Percentiles rank a stretch among this genome's conserved stretches.
These are phyloP conservation scores for Mycena citricolor DNA, from an alignment of 1,284 basidiomycete species.

Conservation along the genomic window DNA sequence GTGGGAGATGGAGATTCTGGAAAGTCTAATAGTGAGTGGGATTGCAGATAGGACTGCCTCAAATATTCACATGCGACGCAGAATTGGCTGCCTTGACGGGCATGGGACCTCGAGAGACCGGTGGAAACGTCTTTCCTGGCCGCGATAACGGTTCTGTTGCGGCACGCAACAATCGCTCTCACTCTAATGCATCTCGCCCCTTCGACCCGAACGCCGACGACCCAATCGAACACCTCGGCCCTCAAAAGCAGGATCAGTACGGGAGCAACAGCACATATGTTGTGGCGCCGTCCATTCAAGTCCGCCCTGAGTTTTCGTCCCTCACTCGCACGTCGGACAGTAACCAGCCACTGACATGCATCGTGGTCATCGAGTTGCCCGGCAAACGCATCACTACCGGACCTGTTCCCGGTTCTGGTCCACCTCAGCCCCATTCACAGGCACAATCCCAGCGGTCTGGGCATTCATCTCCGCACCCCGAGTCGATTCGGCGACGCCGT, in stretches of 20 bases:
- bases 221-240: slow-evolving; percentile 62
- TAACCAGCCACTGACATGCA: slow-evolving; percentile 83
- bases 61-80: slow-evolving; percentile 32
- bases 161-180: slow-evolving; percentile 36
- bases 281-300: slow-evolving; percentile 85
- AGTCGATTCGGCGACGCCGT: slow-evolving; percentile 15
- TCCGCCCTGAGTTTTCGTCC: slow-evolving; percentile 84
- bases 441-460: slow-evolving; percentile 41
- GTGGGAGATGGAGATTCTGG: slow-evolving; percentile 75
- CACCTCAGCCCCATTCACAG: slow-evolving; percentile 44
- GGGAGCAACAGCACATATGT: too few relatives aligned
- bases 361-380: slow-evolving; percentile 87
- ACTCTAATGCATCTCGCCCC: slow-evolving; percentile 37
- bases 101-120: slow-evolving; percentile 64
- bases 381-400: slow-evolving; percentile 54
- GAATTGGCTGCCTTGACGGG: slow-evolving; percentile 89
- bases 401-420: slow-evolving; percentile 59
- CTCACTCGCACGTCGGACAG: slow-evolving; percentile 72
- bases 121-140: slow-evolving; percentile 61
- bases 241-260: too few relatives aligned
- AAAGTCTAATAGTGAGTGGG: slow-evolving; percentile 82
- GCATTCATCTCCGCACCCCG: slow-evolving; percentile 38
- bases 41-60: background rate
- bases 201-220: slow-evolving; percentile 79
- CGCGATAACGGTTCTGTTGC: slow-evolving; percentile 51